Evolutionary conservation across 2,329 filamentous ascomycete genomes (phyloP).

Genomic region (Akanthomyces muscarius): DNA sequence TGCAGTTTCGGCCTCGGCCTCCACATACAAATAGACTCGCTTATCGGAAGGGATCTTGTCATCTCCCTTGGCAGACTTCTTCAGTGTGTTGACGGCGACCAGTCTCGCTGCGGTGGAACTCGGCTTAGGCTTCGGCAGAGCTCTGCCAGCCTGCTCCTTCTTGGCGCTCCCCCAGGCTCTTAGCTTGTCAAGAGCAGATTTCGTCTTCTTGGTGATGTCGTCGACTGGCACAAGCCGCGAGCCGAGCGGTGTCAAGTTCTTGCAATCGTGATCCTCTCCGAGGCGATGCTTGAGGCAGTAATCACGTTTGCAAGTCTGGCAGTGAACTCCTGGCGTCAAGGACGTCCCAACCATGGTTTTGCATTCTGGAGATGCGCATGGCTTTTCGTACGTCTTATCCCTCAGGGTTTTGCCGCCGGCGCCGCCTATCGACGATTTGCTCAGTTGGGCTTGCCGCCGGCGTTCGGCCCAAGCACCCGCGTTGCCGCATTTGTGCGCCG

Average conservation of each 20-base stretch:
- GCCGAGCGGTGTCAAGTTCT: slow-evolving; percentile 61
- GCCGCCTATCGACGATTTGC: slow-evolving; percentile 47
- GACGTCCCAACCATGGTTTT: slow-evolving; percentile 68
- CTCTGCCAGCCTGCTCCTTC: slow-evolving; percentile 55
- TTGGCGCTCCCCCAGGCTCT: slow-evolving; percentile 77
- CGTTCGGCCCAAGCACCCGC: slow-evolving; percentile 60
- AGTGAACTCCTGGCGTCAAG: slow-evolving; percentile 66
- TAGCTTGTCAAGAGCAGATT: slow-evolving; percentile 71
- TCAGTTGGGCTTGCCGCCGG: slow-evolving; percentile 50
- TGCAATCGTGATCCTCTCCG: slow-evolving; percentile 79
- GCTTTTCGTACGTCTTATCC: slow-evolving; percentile 57
- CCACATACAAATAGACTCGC: slow-evolving; percentile 84
- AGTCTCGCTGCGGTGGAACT: slow-evolving; percentile 60
- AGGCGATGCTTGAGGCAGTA: slow-evolving; percentile 78
- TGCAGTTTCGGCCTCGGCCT: slow-evolving; percentile 83
- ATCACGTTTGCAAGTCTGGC: slow-evolving; percentile 63
- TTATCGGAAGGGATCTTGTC: slow-evolving; percentile 75
- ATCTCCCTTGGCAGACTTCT: slow-evolving; percentile 87
- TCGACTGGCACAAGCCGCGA: slow-evolving; percentile 43
- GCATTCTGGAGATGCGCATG: slow-evolving; percentile 63
- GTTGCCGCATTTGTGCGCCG: slow-evolving; percentile 65
- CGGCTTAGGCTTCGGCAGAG: slow-evolving; percentile 60
- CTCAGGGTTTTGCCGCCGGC: slow-evolving; percentile 47
- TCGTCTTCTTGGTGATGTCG: slow-evolving; percentile 60
- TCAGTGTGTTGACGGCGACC: slow-evolving; percentile 70